Base-by-base conservation (phyloP, 345 rosid species). In the Brassica rapa region DNA sequence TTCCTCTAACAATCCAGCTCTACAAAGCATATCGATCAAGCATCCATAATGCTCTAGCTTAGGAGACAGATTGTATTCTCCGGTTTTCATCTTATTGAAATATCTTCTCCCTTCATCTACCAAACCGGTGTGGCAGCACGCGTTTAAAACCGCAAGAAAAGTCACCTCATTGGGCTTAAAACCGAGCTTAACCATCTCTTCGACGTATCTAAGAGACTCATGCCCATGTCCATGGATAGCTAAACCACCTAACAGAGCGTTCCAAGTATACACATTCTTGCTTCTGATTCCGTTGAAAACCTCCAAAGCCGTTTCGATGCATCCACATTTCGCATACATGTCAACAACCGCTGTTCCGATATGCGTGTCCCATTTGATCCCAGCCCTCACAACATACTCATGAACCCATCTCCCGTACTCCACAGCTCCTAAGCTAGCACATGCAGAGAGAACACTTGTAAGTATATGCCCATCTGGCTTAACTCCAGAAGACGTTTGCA, bases 401-500 rank as follows among this genome's bases (percentile, higher is more conserved):
- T 84, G 88, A 49, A 86, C 82, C 88, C 83, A 82, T 81, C 76
- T 84, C 21, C 88, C 87, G 64, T 74, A 82, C 67, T 86, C 88
- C 68, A 86, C 84, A 80, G 77, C 85, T 62, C 88, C 88, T 68
- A 80, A 78, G 24, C 66, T 70, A 21, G 88, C 86, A 84, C 88
- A 84, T 0, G 87, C 88, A 30, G 87, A 80, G 43, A 86, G 80
- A 37, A 86, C 84, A 73, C 84, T 82, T 15, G 88, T 86, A 55
- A 86, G 85, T 75, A 84, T 78, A 72, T 82, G 68, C 80, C 71
- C 73, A 66, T 84, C 88, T 61, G 87, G 87, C 41, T 78, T 70
- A 24, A 86, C 8, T 10, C 63, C 67, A 4, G 83, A 75, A 43
- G 63, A 72, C 19, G n/a, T 70, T 78, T 80, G 88, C 86, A 86